A percentile compares a stretch with the other conserved stretches of the same genome.
These are phyloP conservation scores for Lasiodiplodia hormozganensis DNA, from an alignment of 2,329 filamentous ascomycete species.

Conservation along the genomic window DNA sequence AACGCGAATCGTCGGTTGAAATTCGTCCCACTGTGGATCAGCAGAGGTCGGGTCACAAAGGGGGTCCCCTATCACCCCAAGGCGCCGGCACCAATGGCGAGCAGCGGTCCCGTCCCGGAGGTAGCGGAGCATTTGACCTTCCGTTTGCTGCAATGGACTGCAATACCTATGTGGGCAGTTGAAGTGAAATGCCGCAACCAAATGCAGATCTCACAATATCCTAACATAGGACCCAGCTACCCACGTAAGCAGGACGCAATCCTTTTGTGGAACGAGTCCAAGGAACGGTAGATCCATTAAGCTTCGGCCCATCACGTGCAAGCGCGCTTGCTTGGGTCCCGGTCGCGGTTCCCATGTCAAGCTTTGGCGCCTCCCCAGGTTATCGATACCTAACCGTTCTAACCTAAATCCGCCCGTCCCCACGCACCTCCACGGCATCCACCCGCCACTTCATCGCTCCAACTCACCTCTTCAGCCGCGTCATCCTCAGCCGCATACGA, in stretches of 20 bases:
- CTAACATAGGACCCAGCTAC: not conserved
- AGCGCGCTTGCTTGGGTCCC: not conserved
- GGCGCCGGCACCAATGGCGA: not conserved
- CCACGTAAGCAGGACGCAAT: not conserved
- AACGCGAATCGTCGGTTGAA: constrained; percentile 10
- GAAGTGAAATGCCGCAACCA: not conserved
- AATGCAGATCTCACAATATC: not conserved
- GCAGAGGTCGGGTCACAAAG: constrained; percentile 22
- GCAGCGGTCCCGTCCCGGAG: not conserved
- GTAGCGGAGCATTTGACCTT: not conserved
- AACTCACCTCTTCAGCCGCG: constrained; percentile 18
- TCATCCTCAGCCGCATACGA: constrained; percentile 12
- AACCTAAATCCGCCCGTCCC: constrained; percentile 17
- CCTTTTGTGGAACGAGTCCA: not conserved
- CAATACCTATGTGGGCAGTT: not conserved
- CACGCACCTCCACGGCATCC: constrained; percentile 19
- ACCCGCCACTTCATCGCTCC: constrained; percentile 23
- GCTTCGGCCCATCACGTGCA: constrained; percentile 16
- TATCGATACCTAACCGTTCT: constrained; percentile 9
- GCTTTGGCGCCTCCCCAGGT: not conserved
- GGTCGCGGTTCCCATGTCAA: too few species aligned
- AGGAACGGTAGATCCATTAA: not conserved
- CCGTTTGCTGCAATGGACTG: not conserved
- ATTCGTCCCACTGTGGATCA: constrained; percentile 6
- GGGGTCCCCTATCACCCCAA: constrained; percentile 15